These are phyloP conservation scores for Cystoderma amianthinum DNA, from an alignment of 768 basidiomycete genomes.

Conservation along the genomic window DNA sequence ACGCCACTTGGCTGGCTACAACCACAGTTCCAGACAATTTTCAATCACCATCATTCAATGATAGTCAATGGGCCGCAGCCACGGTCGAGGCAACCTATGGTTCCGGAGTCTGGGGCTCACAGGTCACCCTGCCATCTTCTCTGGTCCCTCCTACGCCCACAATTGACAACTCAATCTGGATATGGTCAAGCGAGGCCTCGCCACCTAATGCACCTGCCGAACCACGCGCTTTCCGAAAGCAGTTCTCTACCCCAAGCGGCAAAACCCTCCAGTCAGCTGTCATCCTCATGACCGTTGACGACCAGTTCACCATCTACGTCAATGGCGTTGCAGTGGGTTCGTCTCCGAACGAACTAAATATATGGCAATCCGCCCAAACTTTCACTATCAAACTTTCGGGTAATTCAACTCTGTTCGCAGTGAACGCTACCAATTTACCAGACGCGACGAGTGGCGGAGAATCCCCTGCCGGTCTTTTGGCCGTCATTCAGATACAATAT, in stretches of 20 bases:
- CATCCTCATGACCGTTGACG: conserved; percentile 19
- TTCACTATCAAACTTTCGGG: conserved; percentile 12
- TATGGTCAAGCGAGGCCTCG: conserved; percentile 15
- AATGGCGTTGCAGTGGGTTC: conserved; percentile 15
- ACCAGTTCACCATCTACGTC: conserved; percentile 18
- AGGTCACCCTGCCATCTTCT: conserved; percentile 12
- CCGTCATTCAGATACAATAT: conserved; percentile 12
- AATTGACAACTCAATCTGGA: conserved; percentile 16
- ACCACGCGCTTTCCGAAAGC: conserved; percentile 20
- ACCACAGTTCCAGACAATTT: conserved; percentile 15
- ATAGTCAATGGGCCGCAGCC: too few relatives aligned
- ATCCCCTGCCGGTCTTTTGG: conserved; percentile 16
- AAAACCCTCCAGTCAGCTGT: conserved; percentile 12
- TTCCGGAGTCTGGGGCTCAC: too few relatives aligned
- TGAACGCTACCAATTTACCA: conserved; percentile 12
- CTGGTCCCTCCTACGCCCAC: conserved; percentile 7
- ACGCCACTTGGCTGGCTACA: conserved; percentile 15
- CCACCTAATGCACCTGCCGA: conserved; percentile 12
- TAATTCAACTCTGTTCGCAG: conserved; percentile 13
- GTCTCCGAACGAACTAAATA: conserved; percentile 11
- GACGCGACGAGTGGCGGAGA: conserved; percentile 10
- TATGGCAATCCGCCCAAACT: conserved; percentile 14
- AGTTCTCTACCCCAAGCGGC: conserved; percentile 11
- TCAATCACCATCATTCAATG: conserved; percentile 12
- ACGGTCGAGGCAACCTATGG: too few relatives aligned